phyloP scores from a whole-genome alignment of 805 yeast species.

The Scheffersomyces stipitis region DNA sequence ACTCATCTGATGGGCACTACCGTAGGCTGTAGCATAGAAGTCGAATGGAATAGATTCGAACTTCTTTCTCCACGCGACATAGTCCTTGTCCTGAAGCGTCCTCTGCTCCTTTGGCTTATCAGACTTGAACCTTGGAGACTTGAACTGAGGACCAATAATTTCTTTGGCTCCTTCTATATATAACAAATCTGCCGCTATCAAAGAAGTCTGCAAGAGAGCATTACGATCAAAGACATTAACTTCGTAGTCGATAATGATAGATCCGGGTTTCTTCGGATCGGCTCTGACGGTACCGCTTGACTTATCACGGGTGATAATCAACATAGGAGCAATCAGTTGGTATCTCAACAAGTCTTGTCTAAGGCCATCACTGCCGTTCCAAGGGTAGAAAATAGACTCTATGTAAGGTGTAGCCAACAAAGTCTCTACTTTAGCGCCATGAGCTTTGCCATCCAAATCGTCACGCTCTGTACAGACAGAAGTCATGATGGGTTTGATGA shows the following conservation, averaged over 20 bases:
- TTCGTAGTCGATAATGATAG: conserved; percentile 37
- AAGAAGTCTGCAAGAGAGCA: conserved; percentile 36
- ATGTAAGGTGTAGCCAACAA: conserved; percentile 45
- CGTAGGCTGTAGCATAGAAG: conserved; percentile 32
- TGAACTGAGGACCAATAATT: conserved; percentile 33
- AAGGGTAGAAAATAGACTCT: conserved; percentile 41
- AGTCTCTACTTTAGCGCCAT: conserved; percentile 55
- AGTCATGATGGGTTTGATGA: conserved; percentile 49
- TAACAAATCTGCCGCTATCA: conserved; percentile 43
- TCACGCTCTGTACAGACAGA: conserved; percentile 46
- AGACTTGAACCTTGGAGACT: conserved; percentile 38
- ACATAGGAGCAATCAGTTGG: conserved; percentile 36
- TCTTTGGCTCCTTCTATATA: conserved; percentile 51
- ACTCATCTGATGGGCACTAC: conserved; percentile 57
- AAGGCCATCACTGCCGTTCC: conserved; percentile 33
- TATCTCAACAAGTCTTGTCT: conserved; percentile 35
- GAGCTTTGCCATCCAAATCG: conserved; percentile 51
- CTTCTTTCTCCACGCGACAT: conserved; percentile 33
- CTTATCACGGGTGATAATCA: conserved; percentile 49
- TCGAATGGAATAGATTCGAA: conserved; percentile 27
- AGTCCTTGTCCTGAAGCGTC: conserved; percentile 43
- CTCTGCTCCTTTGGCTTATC: conserved; percentile 37
- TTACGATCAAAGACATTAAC: conserved; percentile 41
- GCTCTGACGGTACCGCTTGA: conserved; percentile 37
- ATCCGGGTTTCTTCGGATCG: conserved; percentile 33